phyloP scores from a whole-genome alignment of 441 rosid species.

The Capsella rubella region DNA sequence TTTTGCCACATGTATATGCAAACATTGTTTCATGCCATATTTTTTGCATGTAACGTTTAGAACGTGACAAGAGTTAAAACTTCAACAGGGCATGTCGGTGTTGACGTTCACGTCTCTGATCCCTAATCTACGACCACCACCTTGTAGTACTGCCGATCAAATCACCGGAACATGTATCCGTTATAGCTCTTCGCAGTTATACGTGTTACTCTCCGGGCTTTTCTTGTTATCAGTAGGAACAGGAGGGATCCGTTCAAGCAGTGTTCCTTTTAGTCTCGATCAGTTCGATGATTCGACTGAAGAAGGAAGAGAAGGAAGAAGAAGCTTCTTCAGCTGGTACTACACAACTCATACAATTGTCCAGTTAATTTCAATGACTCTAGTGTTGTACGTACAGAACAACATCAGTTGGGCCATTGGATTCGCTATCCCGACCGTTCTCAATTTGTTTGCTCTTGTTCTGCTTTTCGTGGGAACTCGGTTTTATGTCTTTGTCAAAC shows the following conservation, averaged over 20 bases:
- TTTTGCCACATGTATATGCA: constrained; percentile 14
- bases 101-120: constrained; percentile 74
- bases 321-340: constrained; percentile 87
- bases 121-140: constrained; percentile 66
- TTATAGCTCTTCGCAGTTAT: constrained; percentile 51
- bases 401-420: constrained; percentile 80
- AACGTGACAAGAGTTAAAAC: neutral
- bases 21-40: neutral
- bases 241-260: constrained; percentile 84
- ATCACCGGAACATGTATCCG: constrained; percentile 45
- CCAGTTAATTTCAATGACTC: constrained; percentile 60
- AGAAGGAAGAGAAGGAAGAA: constrained; percentile 71
- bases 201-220: constrained; percentile 55
- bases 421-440: constrained; percentile 67
- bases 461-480: constrained; percentile 62
- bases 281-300: constrained; percentile 79
- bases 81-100: constrained; percentile 66
- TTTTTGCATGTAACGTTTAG: neutral
- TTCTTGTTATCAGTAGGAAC: constrained; percentile 65
- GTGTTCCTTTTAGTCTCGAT: constrained; percentile 85
- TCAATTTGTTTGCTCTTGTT: constrained; percentile 59
- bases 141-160: constrained; percentile 51
- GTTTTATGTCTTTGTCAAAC: constrained; percentile 62
- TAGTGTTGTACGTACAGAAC: constrained; percentile 77
- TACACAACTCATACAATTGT: constrained; percentile 70